Evolutionary conservation across 768 basidiomycete genomes (phyloP), one percentile per base, ranked within the genome.

Genomic region (Chalciporus pseudorubinellus): DNA sequence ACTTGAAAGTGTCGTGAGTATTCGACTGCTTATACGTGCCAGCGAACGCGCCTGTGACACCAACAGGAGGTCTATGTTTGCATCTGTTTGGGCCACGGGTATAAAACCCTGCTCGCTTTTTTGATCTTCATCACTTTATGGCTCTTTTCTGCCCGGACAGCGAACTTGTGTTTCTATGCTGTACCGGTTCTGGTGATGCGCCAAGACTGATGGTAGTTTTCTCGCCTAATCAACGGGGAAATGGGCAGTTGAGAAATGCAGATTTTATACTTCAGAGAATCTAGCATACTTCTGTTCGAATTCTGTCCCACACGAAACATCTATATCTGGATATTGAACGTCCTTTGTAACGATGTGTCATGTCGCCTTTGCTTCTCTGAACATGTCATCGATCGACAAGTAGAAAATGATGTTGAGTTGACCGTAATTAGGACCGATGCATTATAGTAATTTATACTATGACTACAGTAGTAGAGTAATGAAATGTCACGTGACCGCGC

Each of bases 71-170:
- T 14, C 14, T 16, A 10, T 52, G 6, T 72, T 70, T 72, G 62
- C 34, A 13, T 24, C 11, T 70, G 33, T 72, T 70, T 72, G 67
- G 56, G 31, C 28, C 39, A 8, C 2, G 11, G 39, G 46, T 70
- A 67, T 70, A 69, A 53, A 69, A 54, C 16, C 24, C 10, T 14
- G 34, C 16, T 8, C 24, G 38, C 19, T 41, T 43, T 39, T 16
- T 24, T 10, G 40, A 43, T 22, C 40, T 22, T 19, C 6, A 8
- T 20, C 53, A 40, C 36, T 52, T 53, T 24, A 59, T 58, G 85
- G 85, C 85, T 74, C 74, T 59, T 80, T 85, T 87, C 85, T 87
- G 85, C 85, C 84, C 84, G 85, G 77, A 79, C 83, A 85, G 85
- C 74, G 69, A 70, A 39, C 59, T 64, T 39, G 71, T 70, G 69